phyloP scores from a whole-genome alignment of 768 basidiomycete genomes.

The Lentinula boryana region DNA sequence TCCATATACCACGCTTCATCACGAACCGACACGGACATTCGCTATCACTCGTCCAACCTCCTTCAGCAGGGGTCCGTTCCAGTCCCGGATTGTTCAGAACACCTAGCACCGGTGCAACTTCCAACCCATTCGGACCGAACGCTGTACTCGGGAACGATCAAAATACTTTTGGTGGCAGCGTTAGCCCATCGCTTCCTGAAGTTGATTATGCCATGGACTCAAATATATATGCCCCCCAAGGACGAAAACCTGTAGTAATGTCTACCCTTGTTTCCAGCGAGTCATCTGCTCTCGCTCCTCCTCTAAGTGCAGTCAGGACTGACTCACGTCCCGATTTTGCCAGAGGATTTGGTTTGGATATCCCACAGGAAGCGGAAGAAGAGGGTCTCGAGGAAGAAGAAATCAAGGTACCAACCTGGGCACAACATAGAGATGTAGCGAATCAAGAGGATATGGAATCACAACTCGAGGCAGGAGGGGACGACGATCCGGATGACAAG shows the following conservation, averaged over 20 bases:
- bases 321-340: conserved; percentile 65
- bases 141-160: conserved; percentile 51
- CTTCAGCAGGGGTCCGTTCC: conserved; percentile 31
- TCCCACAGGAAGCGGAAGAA: conserved; percentile 56
- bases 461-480: neutral
- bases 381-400: conserved; percentile 38
- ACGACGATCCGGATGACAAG: conserved; percentile 23
- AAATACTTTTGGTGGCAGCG: conserved; percentile 5
- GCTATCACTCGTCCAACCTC: conserved; percentile 63
- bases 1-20: conserved; percentile 27
- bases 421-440: conserved; percentile 15
- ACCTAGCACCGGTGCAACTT: conserved; percentile 30
- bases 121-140: conserved; percentile 62
- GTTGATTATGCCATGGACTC: conserved; percentile 14
- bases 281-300: conserved; percentile 29
- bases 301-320: conserved; percentile 35
- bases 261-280: conserved; percentile 18
- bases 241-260: conserved; percentile 40
- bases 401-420: conserved; percentile 18
- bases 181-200: conserved; percentile 12
- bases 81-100: conserved; percentile 22
- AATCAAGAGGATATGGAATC: conserved; percentile 11
- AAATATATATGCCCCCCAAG: conserved; percentile 48
- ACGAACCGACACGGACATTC: conserved; percentile 63
- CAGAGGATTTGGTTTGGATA: conserved; percentile 77